Base-by-base conservation (phyloP, 768 basidiomycete genomes). In the Solioccasus polychromus region DNA sequence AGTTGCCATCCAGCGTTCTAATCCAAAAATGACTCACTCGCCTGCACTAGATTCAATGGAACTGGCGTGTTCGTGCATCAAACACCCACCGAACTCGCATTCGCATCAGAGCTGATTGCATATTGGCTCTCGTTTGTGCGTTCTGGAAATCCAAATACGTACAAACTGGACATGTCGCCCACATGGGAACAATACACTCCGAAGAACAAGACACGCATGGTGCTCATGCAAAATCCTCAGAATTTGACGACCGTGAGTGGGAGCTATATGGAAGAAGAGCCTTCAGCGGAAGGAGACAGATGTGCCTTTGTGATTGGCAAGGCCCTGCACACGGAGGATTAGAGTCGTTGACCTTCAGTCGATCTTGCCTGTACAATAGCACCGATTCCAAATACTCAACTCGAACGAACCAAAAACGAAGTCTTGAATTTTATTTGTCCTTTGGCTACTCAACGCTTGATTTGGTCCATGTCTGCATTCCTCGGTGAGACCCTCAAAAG, bases 121-220 rank as follows among this genome's bases (percentile, higher is more conserved):
- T 82, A 83, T 58, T 82, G 81, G 79, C 63, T 83, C 6, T 84
- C 80, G 3, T 83, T 84, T 50, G 80, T 83, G 18, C 78, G 80
- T 31, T 58, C 74, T 1, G 71, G 72, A 3, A 61, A 82, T 55
- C 80, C 79, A 0, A 83, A 81, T 60, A 73, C 72, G 6, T 68
- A 71, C 64, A 81, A 77, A 56, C 70, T 82, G 2, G 51, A 68
- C 0, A 64, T 71, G 26, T 78, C 80, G 1, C 81, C 80, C 0
- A 51, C 42, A 15, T 83, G 83, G 81, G 50, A 71, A 25, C 49
- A 36, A 30, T 80, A 74, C 50, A 64, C 52, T 2, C 40, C 53
- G 2, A 18, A 10, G 2, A 52, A 42, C n/a, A 66, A 63, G 51
- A 43, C 55, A n/a, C 62, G 77, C 38, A 73, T 80, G 34, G 72